Evolutionary conservation across 768 basidiomycete genomes (phyloP), one percentile per base, ranked within the genome.

Genomic region (Jaapia argillacea): DNA sequence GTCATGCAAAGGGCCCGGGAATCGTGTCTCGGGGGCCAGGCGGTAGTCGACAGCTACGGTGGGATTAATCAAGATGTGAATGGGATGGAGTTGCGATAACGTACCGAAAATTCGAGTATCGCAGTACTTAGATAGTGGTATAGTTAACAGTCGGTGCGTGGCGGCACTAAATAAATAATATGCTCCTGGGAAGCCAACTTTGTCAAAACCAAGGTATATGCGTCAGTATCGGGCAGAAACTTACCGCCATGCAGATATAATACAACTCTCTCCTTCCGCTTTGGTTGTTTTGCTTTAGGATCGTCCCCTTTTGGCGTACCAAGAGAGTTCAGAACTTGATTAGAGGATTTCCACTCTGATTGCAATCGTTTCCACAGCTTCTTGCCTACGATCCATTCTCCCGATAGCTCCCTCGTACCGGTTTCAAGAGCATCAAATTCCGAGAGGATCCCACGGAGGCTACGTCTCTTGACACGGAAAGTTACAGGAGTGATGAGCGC

Each of bases 341-440:
- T 16, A 10, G 28, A 33, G 10, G 28, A 33, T 55, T 74, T 79
- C 77, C 87, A 86, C 54, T 93, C 89, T 13, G 72, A 66, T 55
- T 96, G 91, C 51, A 96, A 68, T 23, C 79, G 67, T 49, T 79
- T 80, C 94, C 94, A 99, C 0, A 93, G 77, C 49, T 77, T 78
- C 59, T 85, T 85, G 26, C 89, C 89, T n/a, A 97, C 85, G 20
- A 98, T 81, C 94, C 94, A 99, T 68, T 99, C 94, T 1, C 91
- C 94, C 1, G 79, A 79, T 24, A 99, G 70, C 54, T 93, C 86
- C 3, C 94, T 75, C 6, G 54, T 59, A 25, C 91, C 93, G 6
- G 71, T 71, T 61, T 99, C 94, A 14, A 69, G 56, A 4, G 68
- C 73, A 56, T 98, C 94, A 43, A 75, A 75, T 5, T 79, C 68